These are phyloP conservation scores for Chlamydomonas incerta DNA, from an alignment of 139 green algal genomes.

Conservation along the genomic window DNA sequence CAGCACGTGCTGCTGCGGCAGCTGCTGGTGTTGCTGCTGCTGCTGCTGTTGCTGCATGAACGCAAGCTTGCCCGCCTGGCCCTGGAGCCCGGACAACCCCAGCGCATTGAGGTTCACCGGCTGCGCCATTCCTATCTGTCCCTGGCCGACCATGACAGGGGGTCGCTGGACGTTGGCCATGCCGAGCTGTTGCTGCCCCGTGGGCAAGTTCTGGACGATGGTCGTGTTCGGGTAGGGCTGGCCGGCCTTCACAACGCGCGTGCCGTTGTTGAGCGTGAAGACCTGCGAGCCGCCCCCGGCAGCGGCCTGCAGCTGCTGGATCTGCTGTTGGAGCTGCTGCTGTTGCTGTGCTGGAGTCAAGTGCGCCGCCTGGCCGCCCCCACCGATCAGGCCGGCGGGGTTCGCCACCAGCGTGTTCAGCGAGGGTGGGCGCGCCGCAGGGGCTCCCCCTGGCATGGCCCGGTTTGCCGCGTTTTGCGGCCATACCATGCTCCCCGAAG, in stretches of 20 bases:
- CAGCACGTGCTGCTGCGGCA: constrained; percentile 2
- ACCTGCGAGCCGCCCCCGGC: background rate
- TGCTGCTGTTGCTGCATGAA: background rate
- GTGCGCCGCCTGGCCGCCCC: no score
- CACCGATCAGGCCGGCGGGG: no score
- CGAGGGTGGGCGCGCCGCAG: no score
- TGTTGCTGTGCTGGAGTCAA: background rate
- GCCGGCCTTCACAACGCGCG: constrained; percentile 33
- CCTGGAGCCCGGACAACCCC: background rate
- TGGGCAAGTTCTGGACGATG: constrained; percentile 28
- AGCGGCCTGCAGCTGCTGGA: constrained; percentile 7
- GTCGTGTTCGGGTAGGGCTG: constrained; percentile 42
- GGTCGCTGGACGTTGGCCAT: no score
- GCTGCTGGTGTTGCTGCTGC: background rate
- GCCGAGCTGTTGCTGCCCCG: background rate
- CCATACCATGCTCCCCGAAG: no score
- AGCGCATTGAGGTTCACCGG: background rate
- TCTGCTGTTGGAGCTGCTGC: background rate
- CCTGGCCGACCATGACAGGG: no score
- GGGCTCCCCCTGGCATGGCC: no score
- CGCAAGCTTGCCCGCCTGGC: background rate
- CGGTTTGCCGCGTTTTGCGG: no score
- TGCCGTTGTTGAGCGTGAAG: constrained; percentile 11
- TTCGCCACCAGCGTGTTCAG: no score
- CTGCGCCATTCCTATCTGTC: no score